Evolutionary conservation across 2,329 filamentous ascomycete species (phyloP).

Genomic region (Trichophyton benhamiae): DNA sequence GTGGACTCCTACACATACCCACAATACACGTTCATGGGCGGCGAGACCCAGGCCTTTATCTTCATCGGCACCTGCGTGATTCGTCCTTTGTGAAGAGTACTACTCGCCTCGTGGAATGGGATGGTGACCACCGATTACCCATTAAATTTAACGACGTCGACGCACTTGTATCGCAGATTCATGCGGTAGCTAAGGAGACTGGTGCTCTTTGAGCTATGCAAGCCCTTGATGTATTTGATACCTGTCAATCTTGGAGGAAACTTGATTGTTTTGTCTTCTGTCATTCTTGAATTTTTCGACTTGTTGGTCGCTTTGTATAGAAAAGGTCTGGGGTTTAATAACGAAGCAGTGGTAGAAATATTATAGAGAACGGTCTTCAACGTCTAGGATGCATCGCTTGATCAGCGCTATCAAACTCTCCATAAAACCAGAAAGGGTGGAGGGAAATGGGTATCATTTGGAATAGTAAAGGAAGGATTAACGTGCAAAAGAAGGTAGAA

Average conservation of each 20-base stretch:
- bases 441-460: background rate
- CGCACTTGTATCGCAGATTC: slow-evolving; percentile 26
- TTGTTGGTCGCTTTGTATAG: too few relatives aligned
- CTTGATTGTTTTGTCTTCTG: background rate
- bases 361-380: too few relatives aligned
- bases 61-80: slow-evolving; percentile 45
- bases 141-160: slow-evolving; percentile 56
- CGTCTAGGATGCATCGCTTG: too few relatives aligned
- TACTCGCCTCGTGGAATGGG: slow-evolving; percentile 55
- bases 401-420: too few relatives aligned
- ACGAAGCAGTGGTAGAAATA: too few relatives aligned
- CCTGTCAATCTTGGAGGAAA: background rate
- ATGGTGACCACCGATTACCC: slow-evolving; percentile 58
- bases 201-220: slow-evolving; percentile 1
- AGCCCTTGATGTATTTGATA: background rate
- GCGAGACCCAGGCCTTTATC: slow-evolving; percentile 46
- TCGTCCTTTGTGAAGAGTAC: slow-evolving; percentile 48
- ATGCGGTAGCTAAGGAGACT: slow-evolving; percentile 7
- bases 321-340: too few relatives aligned
- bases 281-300: background rate
- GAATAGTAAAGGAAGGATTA: background rate
- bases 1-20: slow-evolving; percentile 30
- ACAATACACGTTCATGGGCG: slow-evolving; percentile 59
- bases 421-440: too few relatives aligned
- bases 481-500: too few relatives aligned